Conservation (phyloP, 2,329 filamentous ascomycete species). For the Podosphaera fusca region DNA sequence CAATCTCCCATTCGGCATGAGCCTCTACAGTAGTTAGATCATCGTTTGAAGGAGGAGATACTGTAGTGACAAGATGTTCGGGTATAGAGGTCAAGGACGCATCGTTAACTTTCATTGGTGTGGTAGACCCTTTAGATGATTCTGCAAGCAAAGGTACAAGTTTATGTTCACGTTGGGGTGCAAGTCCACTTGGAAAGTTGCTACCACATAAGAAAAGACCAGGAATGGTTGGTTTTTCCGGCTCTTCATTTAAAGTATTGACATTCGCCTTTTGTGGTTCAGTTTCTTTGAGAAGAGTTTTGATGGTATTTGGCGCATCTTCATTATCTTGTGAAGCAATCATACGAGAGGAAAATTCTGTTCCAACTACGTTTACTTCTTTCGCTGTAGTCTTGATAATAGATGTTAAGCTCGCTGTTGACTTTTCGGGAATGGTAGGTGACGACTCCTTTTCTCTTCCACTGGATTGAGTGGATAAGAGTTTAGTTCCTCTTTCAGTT, state of each 20-base stretch:
- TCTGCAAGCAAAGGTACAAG: too few relatives aligned
- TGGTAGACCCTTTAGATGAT: too few relatives aligned
- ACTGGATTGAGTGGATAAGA: too few relatives aligned
- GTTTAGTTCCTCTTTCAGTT: not conserved
- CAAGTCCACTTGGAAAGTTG: not conserved
- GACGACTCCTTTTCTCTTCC: not conserved
- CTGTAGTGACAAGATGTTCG: not conserved
- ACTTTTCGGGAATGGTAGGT: not conserved
- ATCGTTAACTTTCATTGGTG: too few relatives aligned
- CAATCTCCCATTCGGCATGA: constrained; percentile 63
- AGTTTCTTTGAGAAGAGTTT: not conserved
- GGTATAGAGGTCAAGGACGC: too few relatives aligned
- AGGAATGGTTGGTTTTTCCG: constrained; percentile 1
- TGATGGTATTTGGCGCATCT: not conserved
- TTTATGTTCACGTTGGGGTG: not conserved
- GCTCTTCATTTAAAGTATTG: not conserved
- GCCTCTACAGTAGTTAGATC: constrained; percentile 8
- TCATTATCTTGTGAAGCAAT: not conserved
- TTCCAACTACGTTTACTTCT: not conserved
- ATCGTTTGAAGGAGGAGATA: not conserved
- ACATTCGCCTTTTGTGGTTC: not conserved
- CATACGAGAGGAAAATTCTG: not conserved
- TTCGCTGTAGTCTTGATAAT: not conserved
- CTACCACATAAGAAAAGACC: constrained; percentile 1
- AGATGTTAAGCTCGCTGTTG: not conserved